These are phyloP conservation scores for Phytophthora parvispora DNA, from an alignment of 352 stramenopile species.

Conservation along the genomic window DNA sequence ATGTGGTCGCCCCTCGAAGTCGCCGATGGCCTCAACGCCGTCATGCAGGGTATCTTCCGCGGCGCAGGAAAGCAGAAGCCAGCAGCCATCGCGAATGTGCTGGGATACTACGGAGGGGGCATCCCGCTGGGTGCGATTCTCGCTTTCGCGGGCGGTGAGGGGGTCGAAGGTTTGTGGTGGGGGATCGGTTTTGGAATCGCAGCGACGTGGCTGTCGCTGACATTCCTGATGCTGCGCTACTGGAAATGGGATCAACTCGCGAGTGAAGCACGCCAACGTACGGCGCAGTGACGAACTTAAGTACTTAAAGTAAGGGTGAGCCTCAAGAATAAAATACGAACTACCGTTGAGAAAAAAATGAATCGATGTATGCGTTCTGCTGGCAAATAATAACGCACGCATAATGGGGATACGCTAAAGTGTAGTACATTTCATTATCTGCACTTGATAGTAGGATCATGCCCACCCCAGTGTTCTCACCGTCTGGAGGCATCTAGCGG, in stretches of 20 bases:
- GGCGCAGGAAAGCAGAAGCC: slow-evolving; percentile 62
- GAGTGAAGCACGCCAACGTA: too few species aligned
- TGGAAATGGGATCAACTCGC: slow-evolving; percentile 46
- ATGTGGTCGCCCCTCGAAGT: slow-evolving; percentile 50
- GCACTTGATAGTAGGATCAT: too few species aligned
- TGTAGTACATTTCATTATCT: too few species aligned
- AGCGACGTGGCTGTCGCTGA: slow-evolving; percentile 24
- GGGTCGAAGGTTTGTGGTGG: slow-evolving; percentile 64
- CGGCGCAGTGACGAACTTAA: too few species aligned
- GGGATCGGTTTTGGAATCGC: slow-evolving; percentile 52
- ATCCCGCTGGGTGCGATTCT: slow-evolving; percentile 70
- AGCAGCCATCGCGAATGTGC: slow-evolving; percentile 56
- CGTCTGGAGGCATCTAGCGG: too few species aligned
- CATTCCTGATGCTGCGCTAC: slow-evolving; percentile 33
- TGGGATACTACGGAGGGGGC: slow-evolving; percentile 77
- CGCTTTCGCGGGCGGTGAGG: slow-evolving; percentile 47
- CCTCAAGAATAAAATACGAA: too few species aligned
- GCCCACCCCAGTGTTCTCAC: too few species aligned
- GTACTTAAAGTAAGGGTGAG: too few species aligned
- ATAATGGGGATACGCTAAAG: too few species aligned
- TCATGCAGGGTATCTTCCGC: slow-evolving; percentile 72
- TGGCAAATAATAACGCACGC: too few species aligned
- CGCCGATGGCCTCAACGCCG: slow-evolving; percentile 53
- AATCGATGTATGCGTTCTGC: too few species aligned
- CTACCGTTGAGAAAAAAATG: too few species aligned